Percentiles rank a stretch among this genome's conserved stretches.
These are phyloP conservation scores for Pestalotiopsis sp. DNA, from an alignment of 2,329 filamentous ascomycete species.

Conservation along the genomic window DNA sequence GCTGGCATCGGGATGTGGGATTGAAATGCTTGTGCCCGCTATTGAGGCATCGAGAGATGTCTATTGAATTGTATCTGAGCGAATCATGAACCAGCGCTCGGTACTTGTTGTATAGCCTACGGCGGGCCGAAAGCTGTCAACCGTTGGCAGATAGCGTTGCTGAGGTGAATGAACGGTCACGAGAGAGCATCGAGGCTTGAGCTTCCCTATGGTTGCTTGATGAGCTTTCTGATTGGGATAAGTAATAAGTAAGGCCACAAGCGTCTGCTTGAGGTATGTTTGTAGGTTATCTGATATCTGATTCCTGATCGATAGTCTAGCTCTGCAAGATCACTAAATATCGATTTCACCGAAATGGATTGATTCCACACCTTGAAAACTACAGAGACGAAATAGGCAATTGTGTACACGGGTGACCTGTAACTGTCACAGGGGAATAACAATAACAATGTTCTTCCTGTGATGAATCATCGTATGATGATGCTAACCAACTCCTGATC, in stretches of 20 bases:
- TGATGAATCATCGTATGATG: too few species aligned
- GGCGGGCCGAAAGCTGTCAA: not conserved
- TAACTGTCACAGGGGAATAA: not conserved
- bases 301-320: too few species aligned
- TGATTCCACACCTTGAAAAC: too few species aligned
- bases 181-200: not conserved
- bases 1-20: not conserved
- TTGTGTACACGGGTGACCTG: not conserved
- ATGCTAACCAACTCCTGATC: not conserved
- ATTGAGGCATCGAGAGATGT: not conserved
- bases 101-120: not conserved
- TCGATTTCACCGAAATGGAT: too few species aligned
- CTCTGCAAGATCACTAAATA: too few species aligned
- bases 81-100: not conserved
- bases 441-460: too few species aligned
- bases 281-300: too few species aligned
- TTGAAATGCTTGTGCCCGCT: not conserved
- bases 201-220: too few species aligned
- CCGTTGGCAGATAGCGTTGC: not conserved
- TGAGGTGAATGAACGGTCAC: not conserved
- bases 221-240: too few species aligned
- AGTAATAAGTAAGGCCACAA: too few species aligned
- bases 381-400: too few species aligned
- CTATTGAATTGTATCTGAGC: not conserved
- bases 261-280: too few species aligned